phyloP scores from a whole-genome alignment of 352 stramenopile genomes.

The Phytophthora pini region DNA sequence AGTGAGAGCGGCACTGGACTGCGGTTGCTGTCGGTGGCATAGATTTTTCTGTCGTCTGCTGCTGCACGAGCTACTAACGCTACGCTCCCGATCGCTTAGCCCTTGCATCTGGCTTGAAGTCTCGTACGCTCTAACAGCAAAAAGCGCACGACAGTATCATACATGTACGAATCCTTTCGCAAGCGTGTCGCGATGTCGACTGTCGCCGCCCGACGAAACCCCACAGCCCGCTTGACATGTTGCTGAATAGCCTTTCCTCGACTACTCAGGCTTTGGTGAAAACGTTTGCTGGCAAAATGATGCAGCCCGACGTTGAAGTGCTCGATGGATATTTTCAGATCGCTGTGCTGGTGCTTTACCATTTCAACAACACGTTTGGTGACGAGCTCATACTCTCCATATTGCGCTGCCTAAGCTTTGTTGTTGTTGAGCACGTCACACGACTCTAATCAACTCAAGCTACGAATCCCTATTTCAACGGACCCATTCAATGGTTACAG shows the following conservation, averaged over 20 bases:
- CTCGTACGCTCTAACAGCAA: background rate
- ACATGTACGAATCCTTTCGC: background rate
- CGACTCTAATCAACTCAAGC: too few relatives aligned
- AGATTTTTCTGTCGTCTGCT: conserved; percentile 10
- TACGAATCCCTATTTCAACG: too few relatives aligned
- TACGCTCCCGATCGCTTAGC: conserved; percentile 1
- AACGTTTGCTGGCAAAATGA: background rate
- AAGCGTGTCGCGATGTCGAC: background rate
- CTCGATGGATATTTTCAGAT: conserved; percentile 1
- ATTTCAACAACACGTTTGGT: background rate
- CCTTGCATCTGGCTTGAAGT: conserved; percentile 4
- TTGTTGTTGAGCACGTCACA: background rate
- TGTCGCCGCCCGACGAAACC: background rate
- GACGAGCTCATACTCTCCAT: too few relatives aligned
- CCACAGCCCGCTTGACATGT: background rate
- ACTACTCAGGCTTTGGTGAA: conserved; percentile 1
- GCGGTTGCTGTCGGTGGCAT: background rate
- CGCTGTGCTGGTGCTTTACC: background rate
- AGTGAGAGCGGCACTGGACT: conserved; percentile 2
- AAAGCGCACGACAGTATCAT: background rate
- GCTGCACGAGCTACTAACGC: conserved; percentile 3
- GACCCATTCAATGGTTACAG: too few relatives aligned
- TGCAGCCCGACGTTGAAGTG: background rate
- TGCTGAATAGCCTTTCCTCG: background rate
- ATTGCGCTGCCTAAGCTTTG: background rate